phyloP scores from a whole-genome alignment of 2,329 filamentous ascomycete species.

The Huntiella savannae region DNA sequence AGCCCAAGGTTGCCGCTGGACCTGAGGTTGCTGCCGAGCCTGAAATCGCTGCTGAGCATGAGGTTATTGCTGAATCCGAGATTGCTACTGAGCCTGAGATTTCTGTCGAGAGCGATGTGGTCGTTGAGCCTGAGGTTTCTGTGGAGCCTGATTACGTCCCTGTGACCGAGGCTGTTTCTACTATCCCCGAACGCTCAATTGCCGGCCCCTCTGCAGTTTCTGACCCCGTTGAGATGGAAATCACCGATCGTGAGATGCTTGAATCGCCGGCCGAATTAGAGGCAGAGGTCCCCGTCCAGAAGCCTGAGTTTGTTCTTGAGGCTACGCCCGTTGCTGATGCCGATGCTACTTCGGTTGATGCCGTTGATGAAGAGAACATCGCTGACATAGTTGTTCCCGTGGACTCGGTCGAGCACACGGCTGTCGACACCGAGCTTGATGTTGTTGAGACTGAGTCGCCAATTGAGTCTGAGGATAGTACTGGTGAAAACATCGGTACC shows the following conservation, averaged over 20 bases:
- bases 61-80: not conserved
- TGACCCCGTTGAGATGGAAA: conserved; percentile 2
- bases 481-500: too few species aligned
- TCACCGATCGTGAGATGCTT: conserved; percentile 5
- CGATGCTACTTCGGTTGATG: not conserved
- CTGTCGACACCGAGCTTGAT: not conserved
- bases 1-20: not conserved
- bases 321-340: not conserved
- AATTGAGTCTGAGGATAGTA: too few species aligned
- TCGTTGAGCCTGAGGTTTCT: not conserved
- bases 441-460: not conserved
- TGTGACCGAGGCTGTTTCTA: not conserved
- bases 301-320: not conserved
- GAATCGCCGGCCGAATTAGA: conserved; percentile 1
- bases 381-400: not conserved
- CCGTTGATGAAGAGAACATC: not conserved
- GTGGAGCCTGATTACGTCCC: not conserved
- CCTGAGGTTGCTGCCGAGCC: not conserved
- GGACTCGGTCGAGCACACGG: not conserved
- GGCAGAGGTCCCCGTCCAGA: conserved; percentile 2
- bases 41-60: not conserved
- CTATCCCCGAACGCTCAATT: not conserved
- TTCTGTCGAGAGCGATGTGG: too few species aligned
- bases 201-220: not conserved
- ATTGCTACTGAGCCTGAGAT: not conserved